A percentile compares a stretch with the other conserved stretches of the same genome.
Conservation (phyloP, 2,329 filamentous ascomycete genomes). For the Diaporthe citriasiana region DNA sequence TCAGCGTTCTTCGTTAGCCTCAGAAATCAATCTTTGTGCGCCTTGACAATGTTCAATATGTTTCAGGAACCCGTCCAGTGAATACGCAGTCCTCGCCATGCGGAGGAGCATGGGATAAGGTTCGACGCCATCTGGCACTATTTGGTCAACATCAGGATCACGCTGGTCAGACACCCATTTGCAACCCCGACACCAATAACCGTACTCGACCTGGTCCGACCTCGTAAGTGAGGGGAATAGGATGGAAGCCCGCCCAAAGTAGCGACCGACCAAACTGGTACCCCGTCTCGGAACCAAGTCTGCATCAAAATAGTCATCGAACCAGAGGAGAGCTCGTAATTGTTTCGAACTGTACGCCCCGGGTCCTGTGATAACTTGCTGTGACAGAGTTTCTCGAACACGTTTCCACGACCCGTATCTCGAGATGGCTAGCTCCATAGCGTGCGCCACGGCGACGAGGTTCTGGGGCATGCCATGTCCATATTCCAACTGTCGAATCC, state of each 20-base stretch:
- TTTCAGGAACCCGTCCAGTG: not conserved
- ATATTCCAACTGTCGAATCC: not conserved
- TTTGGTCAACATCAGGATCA: not conserved
- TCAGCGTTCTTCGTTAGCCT: not conserved
- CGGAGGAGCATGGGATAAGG: not conserved
- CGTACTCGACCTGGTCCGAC: not conserved
- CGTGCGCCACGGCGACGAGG: not conserved
- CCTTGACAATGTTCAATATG: not conserved
- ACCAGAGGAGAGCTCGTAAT: not conserved
- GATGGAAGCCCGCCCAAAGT: conserved; percentile 5
- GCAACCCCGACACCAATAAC: conserved; percentile 7
- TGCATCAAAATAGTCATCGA: not conserved
- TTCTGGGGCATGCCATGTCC: not conserved
- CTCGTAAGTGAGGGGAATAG: not conserved
- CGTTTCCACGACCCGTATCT: not conserved
- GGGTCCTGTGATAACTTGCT: not conserved
- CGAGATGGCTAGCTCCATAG: conserved; percentile 1
- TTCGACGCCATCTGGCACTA: not conserved
- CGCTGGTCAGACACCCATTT: not conserved
- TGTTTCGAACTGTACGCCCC: not conserved
- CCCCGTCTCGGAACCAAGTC: not conserved
- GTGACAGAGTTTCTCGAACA: not conserved
- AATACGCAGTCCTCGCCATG: not conserved
- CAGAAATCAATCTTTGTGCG: not conserved
- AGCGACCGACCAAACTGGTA: conserved; percentile 1